Conservation (phyloP, 2,329 filamentous ascomycete species). For the Neonectria ditissima region DNA sequence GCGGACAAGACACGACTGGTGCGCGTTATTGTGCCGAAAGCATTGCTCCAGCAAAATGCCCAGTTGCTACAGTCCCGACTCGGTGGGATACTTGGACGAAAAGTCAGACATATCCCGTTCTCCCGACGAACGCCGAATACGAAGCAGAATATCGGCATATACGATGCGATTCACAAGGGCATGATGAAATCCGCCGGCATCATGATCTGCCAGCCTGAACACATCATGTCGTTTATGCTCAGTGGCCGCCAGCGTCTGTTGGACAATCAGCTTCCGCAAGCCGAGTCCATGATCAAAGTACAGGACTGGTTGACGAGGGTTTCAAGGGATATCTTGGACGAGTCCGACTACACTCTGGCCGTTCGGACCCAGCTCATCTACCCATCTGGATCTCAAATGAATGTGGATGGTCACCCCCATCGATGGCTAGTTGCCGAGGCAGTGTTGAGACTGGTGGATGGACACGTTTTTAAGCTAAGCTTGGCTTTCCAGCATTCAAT, state of each 20-base stretch:
- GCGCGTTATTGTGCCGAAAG: slow-evolving; percentile 68
- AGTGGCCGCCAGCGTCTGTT: slow-evolving; percentile 69
- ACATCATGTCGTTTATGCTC: slow-evolving; percentile 73
- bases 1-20: slow-evolving; percentile 61
- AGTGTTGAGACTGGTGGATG: slow-evolving; percentile 56
- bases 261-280: slow-evolving; percentile 58
- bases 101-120: slow-evolving; percentile 68
- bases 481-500: slow-evolving; percentile 47
- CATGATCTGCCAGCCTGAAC: slow-evolving; percentile 71
- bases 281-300: slow-evolving; percentile 61
- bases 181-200: slow-evolving; percentile 61
- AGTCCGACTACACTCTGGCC: slow-evolving; percentile 69
- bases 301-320: slow-evolving; percentile 63
- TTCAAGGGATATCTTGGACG: slow-evolving; percentile 73
- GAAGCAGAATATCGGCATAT: slow-evolving; percentile 50
- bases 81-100: slow-evolving; percentile 65
- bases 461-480: slow-evolving; percentile 53
- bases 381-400: slow-evolving; percentile 62
- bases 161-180: slow-evolving; percentile 51
- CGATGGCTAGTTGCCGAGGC: slow-evolving; percentile 62
- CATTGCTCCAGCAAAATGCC: slow-evolving; percentile 68
- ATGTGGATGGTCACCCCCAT: slow-evolving; percentile 65
- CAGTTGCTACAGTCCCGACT: slow-evolving; percentile 67
- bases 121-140: slow-evolving; percentile 58
- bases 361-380: slow-evolving; percentile 70